phyloP scores from a whole-genome alignment of 345 rosid species.

The Aquilaria malaccensis region DNA sequence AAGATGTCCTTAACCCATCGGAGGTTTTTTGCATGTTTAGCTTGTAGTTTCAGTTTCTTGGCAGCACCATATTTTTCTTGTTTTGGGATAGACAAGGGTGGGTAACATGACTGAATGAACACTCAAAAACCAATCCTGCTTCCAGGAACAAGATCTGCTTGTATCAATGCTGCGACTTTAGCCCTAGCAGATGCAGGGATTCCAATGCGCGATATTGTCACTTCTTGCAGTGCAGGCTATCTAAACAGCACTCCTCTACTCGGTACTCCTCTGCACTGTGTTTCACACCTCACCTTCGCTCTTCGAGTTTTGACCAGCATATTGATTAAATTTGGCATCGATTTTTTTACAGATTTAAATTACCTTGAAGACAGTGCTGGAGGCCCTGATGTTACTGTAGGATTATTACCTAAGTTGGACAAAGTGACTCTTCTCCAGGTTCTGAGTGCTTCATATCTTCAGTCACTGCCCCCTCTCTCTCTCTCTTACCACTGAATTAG shows the following conservation, averaged over 20 bases:
- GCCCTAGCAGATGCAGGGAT: slow-evolving; percentile 98
- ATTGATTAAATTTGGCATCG: not conserved
- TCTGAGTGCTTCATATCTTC: slow-evolving; percentile 9
- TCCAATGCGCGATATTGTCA: slow-evolving; percentile 92
- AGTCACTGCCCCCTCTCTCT: not conserved
- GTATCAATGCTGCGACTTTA: slow-evolving; percentile 95
- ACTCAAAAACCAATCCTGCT: not conserved
- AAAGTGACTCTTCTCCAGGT: slow-evolving; percentile 99
- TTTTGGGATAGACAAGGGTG: not conserved
- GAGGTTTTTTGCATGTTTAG: not conserved
- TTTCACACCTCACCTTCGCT: not conserved
- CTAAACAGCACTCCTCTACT: slow-evolving; percentile 82
- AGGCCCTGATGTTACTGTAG: slow-evolving; percentile 92
- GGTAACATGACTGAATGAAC: not conserved
- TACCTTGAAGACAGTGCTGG: slow-evolving; percentile 96
- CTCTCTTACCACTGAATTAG: not conserved
- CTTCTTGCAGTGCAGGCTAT: slow-evolving; percentile 95
- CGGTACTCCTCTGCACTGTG: slow-evolving; percentile 28
- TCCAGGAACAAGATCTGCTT: slow-evolving; percentile 89
- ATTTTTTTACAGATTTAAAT: slow-evolving; percentile 52
- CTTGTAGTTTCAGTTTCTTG: not conserved
- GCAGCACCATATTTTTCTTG: not conserved
- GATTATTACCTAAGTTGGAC: slow-evolving; percentile 75
- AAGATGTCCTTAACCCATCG: not conserved
- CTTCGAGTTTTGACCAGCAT: not conserved